Evolutionary conservation across 2,329 filamentous ascomycete genomes (phyloP), one percentile per base, ranked within the genome.

Genomic region (Periconia sp.): DNA sequence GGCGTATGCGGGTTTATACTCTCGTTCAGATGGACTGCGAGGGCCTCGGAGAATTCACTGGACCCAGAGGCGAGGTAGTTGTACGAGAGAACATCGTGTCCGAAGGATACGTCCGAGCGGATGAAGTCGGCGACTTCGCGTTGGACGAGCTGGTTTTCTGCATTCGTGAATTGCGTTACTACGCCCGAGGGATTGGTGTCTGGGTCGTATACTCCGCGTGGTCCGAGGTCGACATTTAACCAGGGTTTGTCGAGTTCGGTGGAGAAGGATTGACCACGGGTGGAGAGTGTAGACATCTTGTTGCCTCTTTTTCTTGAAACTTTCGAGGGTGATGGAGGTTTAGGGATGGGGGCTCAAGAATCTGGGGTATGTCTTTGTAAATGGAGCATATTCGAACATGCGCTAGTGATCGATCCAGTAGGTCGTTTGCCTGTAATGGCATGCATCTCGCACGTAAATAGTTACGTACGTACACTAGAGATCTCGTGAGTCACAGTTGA

Each of bases 111-210:
- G 60, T 76, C 73, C 2, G 58, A 57, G 56, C 78, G 76, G 23
- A 76, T 69, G 52, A 77, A 77, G 18, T 75, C 59, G 2, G 74
- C 63, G 5, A 83, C 68, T 2, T 71, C 62, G 17, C 72, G 57
- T 43, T 82, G 80, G 76, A 83, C 79, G 27, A 83, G 72, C 0
- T 69, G 65, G 60, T 83, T 83, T 61, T 83, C 81, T 2, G 81
- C 81, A 2, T 82, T 73, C 0, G 79, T 80, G 1, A 83, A 72
- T 50, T 45, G 49, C 11, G 76, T 81, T 23, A 82, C 67, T 50
- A 76, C 77, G 15, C 81, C 81, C 6, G 64, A 56, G 0, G 76
- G 75, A 50, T 79, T 79, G 10, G 64, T 59, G 3, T 64, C 49
- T 0, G 75, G 71, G 45, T 79, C 59, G 69, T 76, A 83, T 19